Evolutionary conservation across 2,329 filamentous ascomycete genomes (phyloP), one percentile per base, ranked within the genome.

Genomic region (Sporothrix phasma): DNA sequence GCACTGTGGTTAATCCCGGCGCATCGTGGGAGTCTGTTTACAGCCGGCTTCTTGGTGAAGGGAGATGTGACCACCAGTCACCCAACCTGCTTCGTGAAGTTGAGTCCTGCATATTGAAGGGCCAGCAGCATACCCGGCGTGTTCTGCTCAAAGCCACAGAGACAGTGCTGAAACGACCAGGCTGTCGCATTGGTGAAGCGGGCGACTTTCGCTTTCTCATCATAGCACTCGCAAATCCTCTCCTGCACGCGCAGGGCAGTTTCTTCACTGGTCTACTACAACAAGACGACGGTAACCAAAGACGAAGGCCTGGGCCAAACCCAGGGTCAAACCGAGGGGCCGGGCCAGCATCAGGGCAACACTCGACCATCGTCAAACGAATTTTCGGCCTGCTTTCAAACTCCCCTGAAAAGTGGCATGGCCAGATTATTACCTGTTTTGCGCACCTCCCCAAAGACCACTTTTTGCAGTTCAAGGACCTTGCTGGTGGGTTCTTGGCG

Each of bases 361-460:
- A 96, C 74, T 92, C 89, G 2, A 88, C 88, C 4, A 88, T 96
- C 62, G 84, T 95, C 70, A 96, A 96, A 74, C 84, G 92, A 43
- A 86, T 95, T 45, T 74, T 96, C 29, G 92, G 92, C 0, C 77
- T 96, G 10, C 72, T 96, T 26, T 88, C 90, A 1, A 90, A 95
- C 72, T 79, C 89, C 13, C 82, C 90, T 0, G 83, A 84, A 65
- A 83, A 88, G 65, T 92, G 89, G 69, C 92, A 96, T 70, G 86
- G 88, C 62, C 84, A 88, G 69, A 75, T 96, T 29, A 84, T 92
- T 10, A 82, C 83, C 6, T 96, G 91, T 91, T 86, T 95, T 69
- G 85, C 88, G 13, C 83, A 85, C 54, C 85, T 88, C 68, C 83
- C 88, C 0, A 81, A 87, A 63, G 73, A 77, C 15, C 84, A 88